phyloP scores from a whole-genome alignment of 306 rosid species.

The Vicia sativa region DNA sequence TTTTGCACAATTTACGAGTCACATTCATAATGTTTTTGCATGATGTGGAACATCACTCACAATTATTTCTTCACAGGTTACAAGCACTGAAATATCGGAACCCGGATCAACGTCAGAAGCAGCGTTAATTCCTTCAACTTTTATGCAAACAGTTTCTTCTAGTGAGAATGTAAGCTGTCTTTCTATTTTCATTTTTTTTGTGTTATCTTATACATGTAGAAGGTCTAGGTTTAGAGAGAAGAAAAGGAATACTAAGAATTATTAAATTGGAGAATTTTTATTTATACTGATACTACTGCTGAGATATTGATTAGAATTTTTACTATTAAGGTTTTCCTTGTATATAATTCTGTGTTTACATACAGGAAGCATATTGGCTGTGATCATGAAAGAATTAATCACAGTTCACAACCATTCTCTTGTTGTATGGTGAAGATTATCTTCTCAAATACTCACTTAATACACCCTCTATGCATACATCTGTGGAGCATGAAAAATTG shows the following conservation, averaged over 20 bases:
- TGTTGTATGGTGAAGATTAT: constrained; percentile 2
- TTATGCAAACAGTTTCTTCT: constrained; percentile 46
- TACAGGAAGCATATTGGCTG: background rate
- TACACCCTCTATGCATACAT: background rate
- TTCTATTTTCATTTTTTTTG: constrained; percentile 10
- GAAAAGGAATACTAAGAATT: constrained; percentile 7
- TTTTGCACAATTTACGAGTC: constrained; percentile 32
- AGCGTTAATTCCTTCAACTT: constrained; percentile 50
- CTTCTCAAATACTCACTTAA: background rate
- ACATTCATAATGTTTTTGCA: constrained; percentile 31
- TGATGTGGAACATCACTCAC: constrained; percentile 4
- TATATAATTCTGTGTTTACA: no score
- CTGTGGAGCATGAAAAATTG: background rate
- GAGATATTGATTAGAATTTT: no score
- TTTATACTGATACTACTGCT: background rate
- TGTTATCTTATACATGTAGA: constrained; percentile 5
- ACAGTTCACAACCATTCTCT: background rate
- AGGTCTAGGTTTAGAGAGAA: constrained; percentile 6
- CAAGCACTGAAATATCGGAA: constrained; percentile 51
- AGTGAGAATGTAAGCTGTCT: constrained; percentile 56
- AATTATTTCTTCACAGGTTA: constrained; percentile 52
- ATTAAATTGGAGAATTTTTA: background rate
- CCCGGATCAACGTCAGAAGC: constrained; percentile 54
- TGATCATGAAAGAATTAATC: background rate
- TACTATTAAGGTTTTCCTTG: no score